These are phyloP conservation scores for Aspergillus fijiensis DNA, from an alignment of 2,329 filamentous ascomycete species.

Conservation along the genomic window DNA sequence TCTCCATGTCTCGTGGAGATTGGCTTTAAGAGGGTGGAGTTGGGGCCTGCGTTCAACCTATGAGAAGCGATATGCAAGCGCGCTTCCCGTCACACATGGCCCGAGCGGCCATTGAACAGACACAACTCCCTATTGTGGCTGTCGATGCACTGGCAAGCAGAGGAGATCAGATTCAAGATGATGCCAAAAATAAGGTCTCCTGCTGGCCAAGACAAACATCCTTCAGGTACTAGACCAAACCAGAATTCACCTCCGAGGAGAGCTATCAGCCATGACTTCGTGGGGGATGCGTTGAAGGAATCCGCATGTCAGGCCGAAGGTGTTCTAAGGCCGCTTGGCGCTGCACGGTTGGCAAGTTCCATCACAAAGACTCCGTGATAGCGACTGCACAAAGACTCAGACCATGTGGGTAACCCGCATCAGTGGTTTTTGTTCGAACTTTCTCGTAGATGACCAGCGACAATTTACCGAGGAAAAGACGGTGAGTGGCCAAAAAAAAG, in stretches of 20 bases:
- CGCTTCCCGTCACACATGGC: slow-evolving; percentile 26
- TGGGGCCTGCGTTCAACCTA: slow-evolving; percentile 23
- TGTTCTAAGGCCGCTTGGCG: slow-evolving; percentile 14
- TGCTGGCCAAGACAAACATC: background rate
- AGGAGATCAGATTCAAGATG: slow-evolving; percentile 7
- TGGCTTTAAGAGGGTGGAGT: slow-evolving; percentile 17
- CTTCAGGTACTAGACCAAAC: slow-evolving; percentile 16
- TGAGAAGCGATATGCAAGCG: slow-evolving; percentile 32
- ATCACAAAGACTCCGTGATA: slow-evolving; percentile 17
- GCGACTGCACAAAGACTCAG: slow-evolving; percentile 1
- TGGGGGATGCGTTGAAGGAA: background rate
- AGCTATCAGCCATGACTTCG: slow-evolving; percentile 6
- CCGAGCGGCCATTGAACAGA: slow-evolving; percentile 9
- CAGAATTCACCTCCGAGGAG: slow-evolving; percentile 7
- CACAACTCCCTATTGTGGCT: background rate
- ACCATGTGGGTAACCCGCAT: slow-evolving; percentile 7
- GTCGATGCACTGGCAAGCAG: background rate
- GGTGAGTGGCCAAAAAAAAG: background rate
- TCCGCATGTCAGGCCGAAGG: slow-evolving; percentile 6
- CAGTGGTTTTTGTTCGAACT: background rate
- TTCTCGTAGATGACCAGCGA: background rate
- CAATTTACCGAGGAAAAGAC: background rate
- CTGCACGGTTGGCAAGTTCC: slow-evolving; percentile 17
- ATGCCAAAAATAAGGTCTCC: slow-evolving; percentile 21
- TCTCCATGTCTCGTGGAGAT: slow-evolving; percentile 13